Evolutionary conservation across 164 flowering plant genomes (phyloP), one percentile per base, ranked within the genome.

Genomic region (Piper longum): DNA sequence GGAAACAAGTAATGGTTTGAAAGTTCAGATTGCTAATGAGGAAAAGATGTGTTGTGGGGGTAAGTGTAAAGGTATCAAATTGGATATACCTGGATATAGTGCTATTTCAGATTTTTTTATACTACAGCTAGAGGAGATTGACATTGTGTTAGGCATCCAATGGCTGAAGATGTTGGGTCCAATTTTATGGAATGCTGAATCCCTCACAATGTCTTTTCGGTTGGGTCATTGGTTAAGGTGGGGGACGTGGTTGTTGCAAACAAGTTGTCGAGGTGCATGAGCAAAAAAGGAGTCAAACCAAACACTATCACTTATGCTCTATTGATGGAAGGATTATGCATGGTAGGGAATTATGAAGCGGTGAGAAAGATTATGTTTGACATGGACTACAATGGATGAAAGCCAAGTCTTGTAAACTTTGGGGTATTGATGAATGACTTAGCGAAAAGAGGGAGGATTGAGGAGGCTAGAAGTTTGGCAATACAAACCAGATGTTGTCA

Each of bases 351-450:
- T 69, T 75, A 68, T 65, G 64, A 77, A 11, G 89, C 72, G 41
- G 97, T 97, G 0, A 80, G 82, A 72, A 93, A 92, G 73, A 12
- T 89, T 78, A 89, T 89, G 96, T 92, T 89, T 73, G 98, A 89
- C 75, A 92, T 92, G 98, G 96, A 86, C 54, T 92, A 89, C 60
- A 70, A 76, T 40, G 90, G 91, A 9, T 93, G 98, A 60, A 86
- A 88, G 69, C 77, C 85, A 0, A 16, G 65, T 41, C 68, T 68
- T 39, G 76, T 82, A 59, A 88, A 88, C 77, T 90, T 74, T 56
- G 89, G 87, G 19, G 87, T 88, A 70, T 78, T 92, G 85, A 82
- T 92, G 84, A 87, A 45, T 72, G 85, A 89, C 73, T 83, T 85
- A 60, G 86, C 78, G 9, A 84, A 71, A 72, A 78, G 80, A 62